Base-by-base conservation (phyloP, 495 filamentous ascomycete species). In the Talaromyces trachyspermus region DNA sequence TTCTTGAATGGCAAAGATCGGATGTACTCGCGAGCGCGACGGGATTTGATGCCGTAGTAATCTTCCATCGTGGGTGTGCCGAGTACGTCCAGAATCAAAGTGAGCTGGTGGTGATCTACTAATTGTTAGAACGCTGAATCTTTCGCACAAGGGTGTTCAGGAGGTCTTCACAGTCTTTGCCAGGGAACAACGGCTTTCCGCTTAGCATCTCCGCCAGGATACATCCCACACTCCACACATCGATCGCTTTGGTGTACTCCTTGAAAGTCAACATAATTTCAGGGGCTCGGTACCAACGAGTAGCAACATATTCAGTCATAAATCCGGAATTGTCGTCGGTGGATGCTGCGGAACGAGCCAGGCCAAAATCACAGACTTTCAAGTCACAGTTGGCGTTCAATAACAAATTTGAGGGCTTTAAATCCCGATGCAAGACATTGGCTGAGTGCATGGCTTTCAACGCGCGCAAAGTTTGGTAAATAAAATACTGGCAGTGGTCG, bases 251-350 rank as follows among this genome's bases (percentile, higher is more conserved):
- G 49, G 94, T 99, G 71, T 99, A 97, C 70, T 96, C 92, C 74
- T 99, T 96, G 79, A 99, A 99, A 39, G 91, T 97, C 74, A 99
- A 84, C 94, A 99, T 99, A 66, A 99, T 99, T 68, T 99, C 94
- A 40, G 94, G 94, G 2, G 94, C 92, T 63, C 94, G 86, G 66
- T 99, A 99, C 94, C 94, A 99, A 59, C 94, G 79, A 45, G 94
- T 99, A 38, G 94, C 94, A 46, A 99, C 94, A 62, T 99, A 99
- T 86, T 99, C 94, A 12, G 94, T 99, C 94, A 99, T 99, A 78
- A 97, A 99, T 22, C 94, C 94, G 6, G 92, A 95, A 69, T 99
- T 99, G 65, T 99, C 94, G 56, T 97, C 94, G 55, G 85, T 92
- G 45, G 85, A 95, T 29, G 85, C 91, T 38, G 88, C 94, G 47